phyloP scores from a whole-genome alignment of 2,329 filamentous ascomycete genomes.

The Monosporascus sp. region DNA sequence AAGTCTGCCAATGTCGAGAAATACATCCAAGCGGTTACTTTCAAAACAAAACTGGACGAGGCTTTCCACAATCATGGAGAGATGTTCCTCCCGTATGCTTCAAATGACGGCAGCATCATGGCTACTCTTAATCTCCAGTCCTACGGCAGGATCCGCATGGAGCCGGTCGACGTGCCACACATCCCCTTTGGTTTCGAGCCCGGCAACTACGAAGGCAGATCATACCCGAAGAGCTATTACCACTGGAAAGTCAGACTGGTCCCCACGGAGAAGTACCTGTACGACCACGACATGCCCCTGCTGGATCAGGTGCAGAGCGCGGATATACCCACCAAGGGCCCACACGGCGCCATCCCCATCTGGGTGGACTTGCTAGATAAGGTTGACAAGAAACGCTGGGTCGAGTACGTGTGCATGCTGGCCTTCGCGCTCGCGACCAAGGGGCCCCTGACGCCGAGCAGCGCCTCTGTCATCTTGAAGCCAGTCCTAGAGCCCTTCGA shows the following conservation, averaged over 20 bases:
- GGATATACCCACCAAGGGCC: constrained; percentile 39
- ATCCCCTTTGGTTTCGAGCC: constrained; percentile 68
- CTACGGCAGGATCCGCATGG: constrained; percentile 49
- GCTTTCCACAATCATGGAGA: constrained; percentile 37
- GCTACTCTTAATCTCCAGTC: constrained; percentile 63
- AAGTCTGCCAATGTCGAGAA: constrained; percentile 52
- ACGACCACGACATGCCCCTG: constrained; percentile 44
- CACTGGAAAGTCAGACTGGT: constrained; percentile 58
- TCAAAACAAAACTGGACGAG: constrained; percentile 57
- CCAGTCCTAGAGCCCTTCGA: constrained; percentile 61
- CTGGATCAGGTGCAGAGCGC: constrained; percentile 29
- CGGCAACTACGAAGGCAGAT: constrained; percentile 65
- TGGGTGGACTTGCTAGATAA: constrained; percentile 68
- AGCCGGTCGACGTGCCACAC: constrained; percentile 49
- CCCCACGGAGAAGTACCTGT: constrained; percentile 55
- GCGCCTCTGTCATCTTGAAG: constrained; percentile 51
- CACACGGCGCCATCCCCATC: constrained; percentile 54
- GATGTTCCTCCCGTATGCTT: constrained; percentile 29
- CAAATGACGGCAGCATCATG: constrained; percentile 62
- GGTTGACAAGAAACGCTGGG: constrained; percentile 57
- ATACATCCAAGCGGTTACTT: constrained; percentile 52
- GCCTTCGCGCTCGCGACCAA: constrained; percentile 59
- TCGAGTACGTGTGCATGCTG: constrained; percentile 57
- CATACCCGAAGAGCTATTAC: constrained; percentile 61
- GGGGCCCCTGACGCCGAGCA: constrained; percentile 49